Evolutionary conservation across 2,329 filamentous ascomycete species (phyloP).

Genomic region (Teratosphaeria viscida): DNA sequence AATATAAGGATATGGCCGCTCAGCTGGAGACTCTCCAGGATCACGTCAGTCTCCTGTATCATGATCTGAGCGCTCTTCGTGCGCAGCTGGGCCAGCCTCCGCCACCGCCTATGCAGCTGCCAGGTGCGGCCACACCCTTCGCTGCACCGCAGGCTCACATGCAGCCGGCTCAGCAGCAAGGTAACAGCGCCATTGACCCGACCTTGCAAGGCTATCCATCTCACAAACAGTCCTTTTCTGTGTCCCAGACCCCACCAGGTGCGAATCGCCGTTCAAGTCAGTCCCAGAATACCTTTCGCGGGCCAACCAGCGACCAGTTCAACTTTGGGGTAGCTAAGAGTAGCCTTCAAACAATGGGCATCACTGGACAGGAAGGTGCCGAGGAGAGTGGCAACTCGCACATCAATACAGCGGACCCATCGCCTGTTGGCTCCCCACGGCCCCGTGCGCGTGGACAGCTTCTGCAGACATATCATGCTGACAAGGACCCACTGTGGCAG

Average conservation of each 20-base stretch:
- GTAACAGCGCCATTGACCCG: conserved; percentile 25
- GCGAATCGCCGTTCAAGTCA: conserved; percentile 6
- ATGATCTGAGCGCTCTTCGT: conserved; percentile 59
- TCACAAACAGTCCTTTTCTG: conserved; percentile 8
- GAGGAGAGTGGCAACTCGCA: conserved; percentile 31
- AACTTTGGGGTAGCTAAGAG: conserved; percentile 78
- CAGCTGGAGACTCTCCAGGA: conserved; percentile 70
- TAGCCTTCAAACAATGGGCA: conserved; percentile 83
- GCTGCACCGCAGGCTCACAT: background rate
- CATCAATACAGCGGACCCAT: conserved; percentile 3
- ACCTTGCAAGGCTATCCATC: conserved; percentile 20
- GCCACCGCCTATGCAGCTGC: conserved; percentile 7
- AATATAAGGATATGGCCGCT: conserved; percentile 71
- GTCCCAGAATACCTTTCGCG: conserved; percentile 55
- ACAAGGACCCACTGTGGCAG: conserved; percentile 69
- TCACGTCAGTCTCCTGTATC: conserved; percentile 69
- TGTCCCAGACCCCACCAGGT: conserved; percentile 12
- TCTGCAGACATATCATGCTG: conserved; percentile 29
- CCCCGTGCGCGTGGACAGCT: conserved; percentile 11
- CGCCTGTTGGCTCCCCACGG: conserved; percentile 7
- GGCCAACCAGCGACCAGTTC: conserved; percentile 76
- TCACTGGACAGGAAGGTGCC: conserved; percentile 57
- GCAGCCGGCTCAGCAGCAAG: conserved; percentile 3
- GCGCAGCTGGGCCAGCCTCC: conserved; percentile 31
- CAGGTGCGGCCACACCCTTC: background rate